These are phyloP conservation scores for Kokia cookei DNA, from an alignment of 441 rosid genomes.

Conservation along the genomic window DNA sequence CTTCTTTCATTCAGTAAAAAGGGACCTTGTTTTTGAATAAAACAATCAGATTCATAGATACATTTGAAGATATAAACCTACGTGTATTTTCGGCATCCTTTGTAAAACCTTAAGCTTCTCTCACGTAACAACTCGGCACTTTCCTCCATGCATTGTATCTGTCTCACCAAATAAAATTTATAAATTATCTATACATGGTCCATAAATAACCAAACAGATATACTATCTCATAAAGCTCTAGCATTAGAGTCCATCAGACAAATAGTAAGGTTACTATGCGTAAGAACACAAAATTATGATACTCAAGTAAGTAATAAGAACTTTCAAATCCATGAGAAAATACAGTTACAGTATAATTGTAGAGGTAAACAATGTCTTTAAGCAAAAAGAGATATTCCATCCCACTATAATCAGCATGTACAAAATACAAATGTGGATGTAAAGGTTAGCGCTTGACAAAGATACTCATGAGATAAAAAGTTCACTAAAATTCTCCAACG, in stretches of 20 bases:
- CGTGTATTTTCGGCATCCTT: constrained; percentile 99
- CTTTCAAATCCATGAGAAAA: background rate
- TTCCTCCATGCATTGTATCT: constrained; percentile 94
- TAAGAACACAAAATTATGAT: background rate
- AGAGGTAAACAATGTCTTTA: background rate
- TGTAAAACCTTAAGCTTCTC: constrained; percentile 88
- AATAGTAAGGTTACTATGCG: background rate
- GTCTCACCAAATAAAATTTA: constrained; percentile 28
- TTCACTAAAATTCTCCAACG: background rate
- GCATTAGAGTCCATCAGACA: background rate
- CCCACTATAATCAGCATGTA: background rate
- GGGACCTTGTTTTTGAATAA: background rate
- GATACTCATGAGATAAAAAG: background rate
- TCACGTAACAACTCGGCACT: constrained; percentile 80
- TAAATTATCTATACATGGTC: background rate
- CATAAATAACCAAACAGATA: background rate
- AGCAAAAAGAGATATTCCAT: background rate
- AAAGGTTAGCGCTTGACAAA: background rate
- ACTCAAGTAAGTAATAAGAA: background rate
- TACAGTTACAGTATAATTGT: background rate
- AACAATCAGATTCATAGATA: background rate
- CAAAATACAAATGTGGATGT: background rate
- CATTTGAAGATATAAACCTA: constrained; percentile 29
- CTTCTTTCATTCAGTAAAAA: background rate
- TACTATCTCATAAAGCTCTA: background rate